A percentile compares a stretch with the other conserved stretches of the same genome.
Evolutionary conservation across 345 rosid genomes (phyloP).

Genomic region (Eutrema heterophyllum): DNA sequence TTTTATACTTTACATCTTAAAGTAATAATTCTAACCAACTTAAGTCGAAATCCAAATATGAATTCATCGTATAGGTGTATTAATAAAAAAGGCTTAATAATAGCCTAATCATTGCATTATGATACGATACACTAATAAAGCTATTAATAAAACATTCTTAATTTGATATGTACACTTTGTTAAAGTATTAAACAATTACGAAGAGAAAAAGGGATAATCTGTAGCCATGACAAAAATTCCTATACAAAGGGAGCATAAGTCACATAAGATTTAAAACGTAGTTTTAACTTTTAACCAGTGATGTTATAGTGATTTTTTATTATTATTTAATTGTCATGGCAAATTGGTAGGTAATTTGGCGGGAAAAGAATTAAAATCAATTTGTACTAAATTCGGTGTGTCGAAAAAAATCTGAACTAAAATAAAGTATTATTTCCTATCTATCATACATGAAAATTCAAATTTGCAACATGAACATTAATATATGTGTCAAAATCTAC

Average conservation of each 20-base stretch:
- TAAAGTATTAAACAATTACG: constrained; percentile 6
- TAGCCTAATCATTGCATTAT: constrained; percentile 26
- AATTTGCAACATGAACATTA: no score
- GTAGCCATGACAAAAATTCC: background rate
- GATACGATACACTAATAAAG: constrained; percentile 22
- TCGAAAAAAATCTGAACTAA: no score
- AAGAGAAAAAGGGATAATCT: background rate
- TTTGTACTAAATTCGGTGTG: no score
- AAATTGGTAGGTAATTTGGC: no score
- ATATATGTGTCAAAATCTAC: no score
- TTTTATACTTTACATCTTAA: background rate
- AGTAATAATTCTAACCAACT: background rate
- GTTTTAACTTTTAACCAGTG: no score
- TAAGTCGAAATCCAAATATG: background rate
- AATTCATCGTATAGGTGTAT: constrained; percentile 1
- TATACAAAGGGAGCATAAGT: background rate
- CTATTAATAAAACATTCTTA: constrained; percentile 7
- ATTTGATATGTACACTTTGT: constrained; percentile 17
- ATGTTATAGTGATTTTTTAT: no score
- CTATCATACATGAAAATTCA: no score
- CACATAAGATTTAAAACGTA: background rate
- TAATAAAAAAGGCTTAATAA: background rate
- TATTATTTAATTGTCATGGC: no score
- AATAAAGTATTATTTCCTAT: no score
- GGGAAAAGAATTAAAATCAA: no score